These are phyloP conservation scores for Trichocladium uniseriatum DNA, from an alignment of 495 filamentous ascomycete species.

Conservation along the genomic window DNA sequence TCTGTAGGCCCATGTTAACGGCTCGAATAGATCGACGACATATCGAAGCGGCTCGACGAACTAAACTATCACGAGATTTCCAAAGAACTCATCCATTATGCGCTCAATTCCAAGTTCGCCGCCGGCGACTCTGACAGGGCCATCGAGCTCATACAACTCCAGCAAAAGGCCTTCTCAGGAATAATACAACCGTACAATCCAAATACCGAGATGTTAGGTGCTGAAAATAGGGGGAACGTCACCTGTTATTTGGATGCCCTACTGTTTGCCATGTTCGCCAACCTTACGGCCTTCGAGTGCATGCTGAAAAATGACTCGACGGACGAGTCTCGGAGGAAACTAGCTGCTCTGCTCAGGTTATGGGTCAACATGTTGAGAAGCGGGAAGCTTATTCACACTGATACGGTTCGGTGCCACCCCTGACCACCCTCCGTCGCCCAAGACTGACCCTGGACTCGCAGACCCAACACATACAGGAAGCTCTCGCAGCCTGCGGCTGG, in stretches of 20 bases:
- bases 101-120: slow-evolving; percentile 54
- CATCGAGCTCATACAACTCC: slow-evolving; percentile 61
- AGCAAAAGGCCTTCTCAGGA: slow-evolving; percentile 72
- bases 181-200: slow-evolving; percentile 66
- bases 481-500: slow-evolving; percentile 87
- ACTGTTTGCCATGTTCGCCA: slow-evolving; percentile 95
- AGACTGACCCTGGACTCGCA: slow-evolving; percentile 28
- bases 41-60: slow-evolving; percentile 43
- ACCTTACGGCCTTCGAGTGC: slow-evolving; percentile 80
- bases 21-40: slow-evolving; percentile 43
- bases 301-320: slow-evolving; percentile 56
- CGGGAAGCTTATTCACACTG: slow-evolving; percentile 74
- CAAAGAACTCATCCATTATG: slow-evolving; percentile 60
- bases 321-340: slow-evolving; percentile 59
- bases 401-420: slow-evolving; percentile 57
- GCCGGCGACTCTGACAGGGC: slow-evolving; percentile 65
- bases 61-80: slow-evolving; percentile 45
- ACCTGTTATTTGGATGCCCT: slow-evolving; percentile 89
- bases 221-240: slow-evolving; percentile 73
- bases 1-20: background rate
- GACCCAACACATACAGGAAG: slow-evolving; percentile 74
- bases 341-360: slow-evolving; percentile 65
- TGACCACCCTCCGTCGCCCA: background rate
- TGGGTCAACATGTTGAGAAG: slow-evolving; percentile 90
- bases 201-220: slow-evolving; percentile 64